Evolutionary conservation across 2,329 filamentous ascomycete genomes (phyloP).

Genomic region (Trichoderma oligosporum): DNA sequence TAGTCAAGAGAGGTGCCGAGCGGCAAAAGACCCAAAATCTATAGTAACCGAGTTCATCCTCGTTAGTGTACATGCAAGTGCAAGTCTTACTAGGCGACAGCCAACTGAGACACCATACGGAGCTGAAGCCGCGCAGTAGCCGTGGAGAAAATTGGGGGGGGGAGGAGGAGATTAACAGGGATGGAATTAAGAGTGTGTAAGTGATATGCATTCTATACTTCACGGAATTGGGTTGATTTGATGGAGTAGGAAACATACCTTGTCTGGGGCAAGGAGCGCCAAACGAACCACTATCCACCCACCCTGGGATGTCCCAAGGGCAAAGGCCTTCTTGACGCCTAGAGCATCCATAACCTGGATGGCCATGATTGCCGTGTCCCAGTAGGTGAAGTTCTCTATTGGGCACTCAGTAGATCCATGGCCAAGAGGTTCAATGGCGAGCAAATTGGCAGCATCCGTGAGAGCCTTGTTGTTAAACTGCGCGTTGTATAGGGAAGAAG

Average conservation of each 20-base stretch:
- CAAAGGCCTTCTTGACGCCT: slow-evolving; percentile 45
- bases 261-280: slow-evolving; percentile 48
- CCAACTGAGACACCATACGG: slow-evolving; percentile 2
- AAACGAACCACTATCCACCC: slow-evolving; percentile 50
- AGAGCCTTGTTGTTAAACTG: slow-evolving; percentile 43
- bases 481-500: slow-evolving; percentile 42
- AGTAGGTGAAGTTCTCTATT: slow-evolving; percentile 52
- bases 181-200: neutral
- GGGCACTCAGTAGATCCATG: slow-evolving; percentile 45
- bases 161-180: too few relatives aligned
- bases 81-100: neutral
- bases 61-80: neutral
- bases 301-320: slow-evolving; percentile 50
- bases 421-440: slow-evolving; percentile 52
- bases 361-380: slow-evolving; percentile 52
- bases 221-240: too few relatives aligned
- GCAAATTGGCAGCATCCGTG: slow-evolving; percentile 43
- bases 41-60: slow-evolving; percentile 9
- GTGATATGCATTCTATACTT: neutral
- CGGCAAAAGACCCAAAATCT: slow-evolving; percentile 47
- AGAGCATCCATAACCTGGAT: slow-evolving; percentile 54
- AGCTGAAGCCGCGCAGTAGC: neutral
- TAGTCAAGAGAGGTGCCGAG: slow-evolving; percentile 53
- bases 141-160: slow-evolving; percentile 4
- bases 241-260: slow-evolving; percentile 32